phyloP scores from a whole-genome alignment of 768 basidiomycete genomes.

The Macrolepiota dolichaula region DNA sequence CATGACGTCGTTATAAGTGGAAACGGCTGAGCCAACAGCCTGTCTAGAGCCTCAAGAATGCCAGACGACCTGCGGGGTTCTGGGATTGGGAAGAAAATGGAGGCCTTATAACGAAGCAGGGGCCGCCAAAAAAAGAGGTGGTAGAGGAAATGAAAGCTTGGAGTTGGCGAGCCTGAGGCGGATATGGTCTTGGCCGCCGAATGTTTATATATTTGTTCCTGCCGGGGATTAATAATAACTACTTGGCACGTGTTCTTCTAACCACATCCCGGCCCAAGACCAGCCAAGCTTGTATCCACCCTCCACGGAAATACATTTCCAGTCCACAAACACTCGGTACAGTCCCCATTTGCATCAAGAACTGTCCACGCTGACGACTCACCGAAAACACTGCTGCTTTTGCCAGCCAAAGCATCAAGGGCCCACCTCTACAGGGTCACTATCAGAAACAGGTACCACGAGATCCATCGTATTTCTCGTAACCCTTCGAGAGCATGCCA shows the following conservation, averaged over 20 bases:
- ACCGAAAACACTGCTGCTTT: not conserved
- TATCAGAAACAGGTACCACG: slow-evolving; percentile 5
- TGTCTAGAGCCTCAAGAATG: not conserved
- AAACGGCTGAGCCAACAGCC: slow-evolving; percentile 7
- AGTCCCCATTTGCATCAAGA: slow-evolving; percentile 10
- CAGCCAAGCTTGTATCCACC: slow-evolving; percentile 5
- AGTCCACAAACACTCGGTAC: not conserved
- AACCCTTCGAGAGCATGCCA: not conserved
- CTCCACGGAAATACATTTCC: slow-evolving; percentile 1
- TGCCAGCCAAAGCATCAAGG: not conserved
- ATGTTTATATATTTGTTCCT: slow-evolving; percentile 21
- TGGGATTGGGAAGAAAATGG: not conserved
- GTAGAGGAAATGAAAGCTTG: slow-evolving; percentile 19
- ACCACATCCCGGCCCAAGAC: not conserved
- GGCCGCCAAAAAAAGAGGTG: slow-evolving; percentile 2
- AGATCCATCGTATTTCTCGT: slow-evolving; percentile 1
- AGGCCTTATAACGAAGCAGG: slow-evolving; percentile 1
- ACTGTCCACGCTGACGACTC: not conserved
- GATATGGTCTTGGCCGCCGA: slow-evolving; percentile 13
- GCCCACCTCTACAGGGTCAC: slow-evolving; percentile 6
- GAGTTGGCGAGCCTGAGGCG: slow-evolving; percentile 13
- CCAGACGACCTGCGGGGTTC: not conserved
- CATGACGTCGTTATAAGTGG: slow-evolving; percentile 34
- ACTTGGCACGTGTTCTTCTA: slow-evolving; percentile 16
- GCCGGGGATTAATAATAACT: slow-evolving; percentile 16